Percentiles rank a stretch among this genome's conserved stretches.
phyloP scores from a whole-genome alignment of 139 green algal species.

The Astrephomene gubernaculifera region DNA sequence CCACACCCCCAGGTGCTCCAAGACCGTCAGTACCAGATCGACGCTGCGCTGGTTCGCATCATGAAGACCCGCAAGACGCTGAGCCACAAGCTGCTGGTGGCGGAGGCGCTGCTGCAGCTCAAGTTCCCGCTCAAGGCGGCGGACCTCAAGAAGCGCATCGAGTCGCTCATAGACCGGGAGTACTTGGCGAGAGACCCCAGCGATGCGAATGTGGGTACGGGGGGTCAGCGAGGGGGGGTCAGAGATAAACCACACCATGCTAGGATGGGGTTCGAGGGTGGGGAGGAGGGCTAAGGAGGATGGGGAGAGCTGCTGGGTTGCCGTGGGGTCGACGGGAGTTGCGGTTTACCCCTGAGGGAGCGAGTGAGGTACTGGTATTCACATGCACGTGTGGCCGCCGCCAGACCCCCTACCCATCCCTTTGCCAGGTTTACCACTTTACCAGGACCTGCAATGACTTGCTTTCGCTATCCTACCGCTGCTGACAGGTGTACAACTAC shows the following conservation, averaged over 20 bases:
- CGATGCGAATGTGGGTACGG: slow-evolving; percentile 72
- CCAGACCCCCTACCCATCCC: too few relatives aligned
- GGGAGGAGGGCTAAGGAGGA: too few relatives aligned
- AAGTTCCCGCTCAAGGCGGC: slow-evolving; percentile 90
- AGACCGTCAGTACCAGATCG: slow-evolving; percentile 95
- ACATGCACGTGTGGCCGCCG: too few relatives aligned
- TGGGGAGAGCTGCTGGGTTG: too few relatives aligned
- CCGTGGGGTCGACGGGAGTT: too few relatives aligned
- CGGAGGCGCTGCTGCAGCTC: slow-evolving; percentile 93
- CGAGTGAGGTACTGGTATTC: too few relatives aligned
- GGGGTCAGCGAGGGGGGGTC: too few relatives aligned
- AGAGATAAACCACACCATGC: too few relatives aligned
- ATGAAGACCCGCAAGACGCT: slow-evolving; percentile 98
- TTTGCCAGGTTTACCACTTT: too few relatives aligned
- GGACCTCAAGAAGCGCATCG: slow-evolving; percentile 98
- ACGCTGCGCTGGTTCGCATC: slow-evolving; percentile 97
- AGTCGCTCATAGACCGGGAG: slow-evolving; percentile 98
- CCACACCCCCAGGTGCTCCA: slow-evolving; percentile 88
- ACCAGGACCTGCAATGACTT: too few relatives aligned
- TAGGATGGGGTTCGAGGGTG: too few relatives aligned
- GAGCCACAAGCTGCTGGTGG: slow-evolving; percentile 93
- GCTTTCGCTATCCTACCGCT: neutral
- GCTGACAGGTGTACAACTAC: slow-evolving; percentile 43
- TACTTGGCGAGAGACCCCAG: slow-evolving; percentile 92
- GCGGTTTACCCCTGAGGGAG: too few relatives aligned